A percentile compares a stretch with the other conserved stretches of the same genome.
Evolutionary conservation across 257 asterid species (phyloP).

Genomic region (Pogostemon cablin): DNA sequence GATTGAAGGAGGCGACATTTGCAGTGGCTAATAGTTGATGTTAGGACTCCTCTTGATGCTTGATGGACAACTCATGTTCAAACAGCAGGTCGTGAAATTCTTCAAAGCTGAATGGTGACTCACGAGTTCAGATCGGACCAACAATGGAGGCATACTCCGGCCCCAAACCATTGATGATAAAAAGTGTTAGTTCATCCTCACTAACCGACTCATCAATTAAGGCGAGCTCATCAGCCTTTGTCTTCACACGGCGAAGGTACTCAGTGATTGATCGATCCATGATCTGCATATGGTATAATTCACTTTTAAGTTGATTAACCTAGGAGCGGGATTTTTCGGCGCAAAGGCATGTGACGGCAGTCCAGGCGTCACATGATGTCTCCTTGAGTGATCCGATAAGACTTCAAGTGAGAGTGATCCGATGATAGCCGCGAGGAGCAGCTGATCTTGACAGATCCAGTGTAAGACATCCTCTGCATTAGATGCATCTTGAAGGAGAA

Average conservation of each 20-base stretch:
- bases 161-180: too few relatives aligned
- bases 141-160: neutral
- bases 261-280: too few relatives aligned
- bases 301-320: neutral
- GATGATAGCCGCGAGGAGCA: too few relatives aligned
- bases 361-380: neutral
- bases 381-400: too few relatives aligned
- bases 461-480: neutral
- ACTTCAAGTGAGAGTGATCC: too few relatives aligned
- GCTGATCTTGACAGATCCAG: too few relatives aligned
- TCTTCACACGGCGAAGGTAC: too few relatives aligned
- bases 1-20: neutral
- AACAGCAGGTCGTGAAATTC: neutral
- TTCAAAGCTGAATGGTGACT: neutral
- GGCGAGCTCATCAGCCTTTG: too few relatives aligned
- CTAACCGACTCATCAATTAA: neutral
- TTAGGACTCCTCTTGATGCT: neutral
- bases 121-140: neutral
- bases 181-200: neutral
- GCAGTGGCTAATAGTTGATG: neutral
- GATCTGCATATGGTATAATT: too few relatives aligned
- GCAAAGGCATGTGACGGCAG: neutral
- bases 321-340: neutral
- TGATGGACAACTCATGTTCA: too few relatives aligned
- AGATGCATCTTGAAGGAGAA: neutral